phyloP scores from a whole-genome alignment of 2,329 filamentous ascomycete genomes.

The Colletotrichum tanaceti region DNA sequence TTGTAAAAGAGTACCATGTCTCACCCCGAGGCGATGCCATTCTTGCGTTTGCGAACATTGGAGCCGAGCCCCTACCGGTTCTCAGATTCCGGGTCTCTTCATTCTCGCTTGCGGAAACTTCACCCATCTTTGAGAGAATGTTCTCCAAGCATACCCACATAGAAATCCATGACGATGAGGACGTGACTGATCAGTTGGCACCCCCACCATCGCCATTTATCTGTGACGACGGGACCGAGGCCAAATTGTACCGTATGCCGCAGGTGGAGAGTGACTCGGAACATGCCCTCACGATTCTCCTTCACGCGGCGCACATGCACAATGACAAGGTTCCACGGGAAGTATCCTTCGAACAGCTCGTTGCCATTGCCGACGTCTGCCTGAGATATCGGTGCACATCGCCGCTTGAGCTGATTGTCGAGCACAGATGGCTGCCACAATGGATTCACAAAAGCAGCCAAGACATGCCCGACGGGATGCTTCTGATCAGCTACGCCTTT shows the following conservation, averaged over 20 bases:
- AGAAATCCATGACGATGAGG: constrained; percentile 51
- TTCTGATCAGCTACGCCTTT: constrained; percentile 66
- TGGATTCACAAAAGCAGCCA: constrained; percentile 62
- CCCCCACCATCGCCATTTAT: constrained; percentile 51
- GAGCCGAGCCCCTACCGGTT: constrained; percentile 51
- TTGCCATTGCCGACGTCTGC: constrained; percentile 63
- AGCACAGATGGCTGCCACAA: constrained; percentile 63
- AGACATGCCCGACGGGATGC: constrained; percentile 61
- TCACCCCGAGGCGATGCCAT: constrained; percentile 60
- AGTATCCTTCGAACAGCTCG: constrained; percentile 61
- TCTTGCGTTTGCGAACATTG: constrained; percentile 62
- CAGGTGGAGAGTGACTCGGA: constrained; percentile 59
- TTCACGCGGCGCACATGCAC: constrained; percentile 65
- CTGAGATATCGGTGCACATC: constrained; percentile 63
- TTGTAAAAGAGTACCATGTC: constrained; percentile 57
- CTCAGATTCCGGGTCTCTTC: constrained; percentile 65
- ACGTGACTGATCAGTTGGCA: constrained; percentile 51
- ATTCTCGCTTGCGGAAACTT: constrained; percentile 61
- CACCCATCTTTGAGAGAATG: constrained; percentile 63
- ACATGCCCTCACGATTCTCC: constrained; percentile 57
- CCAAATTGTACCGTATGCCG: constrained; percentile 64
- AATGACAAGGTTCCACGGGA: constrained; percentile 58
- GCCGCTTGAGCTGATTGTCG: constrained; percentile 62
- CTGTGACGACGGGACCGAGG: constrained; percentile 58
- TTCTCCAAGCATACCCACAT: constrained; percentile 50